Base-by-base conservation (phyloP, 176 grass and related monocot genomes). In the Avena atlantica region DNA sequence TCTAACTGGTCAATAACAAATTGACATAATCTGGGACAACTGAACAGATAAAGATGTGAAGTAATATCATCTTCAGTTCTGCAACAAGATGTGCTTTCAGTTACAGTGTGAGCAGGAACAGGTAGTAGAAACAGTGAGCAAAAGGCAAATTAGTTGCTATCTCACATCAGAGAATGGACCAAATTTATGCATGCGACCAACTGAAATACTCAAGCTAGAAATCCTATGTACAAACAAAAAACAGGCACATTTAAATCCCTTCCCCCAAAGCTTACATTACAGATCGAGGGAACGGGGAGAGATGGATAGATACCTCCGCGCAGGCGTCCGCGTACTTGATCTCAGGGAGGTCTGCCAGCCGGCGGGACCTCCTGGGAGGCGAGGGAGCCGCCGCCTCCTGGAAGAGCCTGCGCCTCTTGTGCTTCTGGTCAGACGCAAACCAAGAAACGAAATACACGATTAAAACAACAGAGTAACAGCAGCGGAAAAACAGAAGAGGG, bases 391-490 rank as follows among this genome's bases (percentile, higher is more conserved):
- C 86, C 27, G 61, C 82, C 17, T 68, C 67, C 20, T 84, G 78
- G 8, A 87, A 20, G 83, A 94, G 66, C 89, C 87, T 96, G n/a
- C 93, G 84, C 76, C 91, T 83, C 85, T 91, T 96, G 65, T 88
- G 88, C 86, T 95, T 98, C 84, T 90, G 78, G 93, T 85, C 79
- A 14, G 48, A 19, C 58, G 2, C 59, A 42, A 44, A 67, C 17
- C 37, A 40, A 51, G 5, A 70, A 8, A 3, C 12, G 1, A 4
- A 20, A 11, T 70, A 40, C 37, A 40, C 5, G 37, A 40, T 40
- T 40, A 40, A 40, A 40, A 6, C 6, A 3, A 40, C 37, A 40
- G 37, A 40, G 37, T 6, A 40, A 0, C 37, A 40, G 37, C 37
- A 6, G 37, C 37, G 37, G 37, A 40, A 6, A 2, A 6, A 2